Base-by-base conservation (phyloP, 164 flowering plant genomes). In the Aristolochia californica region DNA sequence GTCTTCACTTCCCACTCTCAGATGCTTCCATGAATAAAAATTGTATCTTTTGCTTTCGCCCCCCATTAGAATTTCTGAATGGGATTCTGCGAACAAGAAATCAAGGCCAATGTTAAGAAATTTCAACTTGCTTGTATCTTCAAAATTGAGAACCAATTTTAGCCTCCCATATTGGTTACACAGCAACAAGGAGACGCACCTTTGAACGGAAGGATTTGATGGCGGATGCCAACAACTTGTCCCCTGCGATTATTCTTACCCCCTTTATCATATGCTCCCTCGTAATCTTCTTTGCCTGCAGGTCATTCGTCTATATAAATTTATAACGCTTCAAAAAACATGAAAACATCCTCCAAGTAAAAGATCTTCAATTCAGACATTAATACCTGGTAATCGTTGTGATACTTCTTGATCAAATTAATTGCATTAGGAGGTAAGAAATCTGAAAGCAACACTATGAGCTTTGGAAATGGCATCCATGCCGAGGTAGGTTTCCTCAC, bases 241-340 rank as follows among this genome's bases (percentile, higher is more conserved):
- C 95, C 52, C 97, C 97, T 21, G 83, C 83, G 40, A 87, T 53
- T 47, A 64, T 67, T 47, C 95, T 79, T 61, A 85, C 70, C 57
- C 50, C 72, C 57, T 52, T 72, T 48, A 90, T 72, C 64, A 90
- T 61, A 58, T 77, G 75, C 17, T 59, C 70, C 62, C 95, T 58
- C 5, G 83, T 43, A 3, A 89, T 74, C 60, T 67, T 87, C 62
- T 62, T 74, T 21, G 65, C 83, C 91, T 84, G 78, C 2, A 62
- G 16, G 9, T 40, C 8, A 62, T 47, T 34, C 17, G 4, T 40
- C 15, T 22, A 20, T 12, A 15, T 0, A 20, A 24, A 16, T 12
- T 57, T 61, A 45, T 27, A 23, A 26, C 53, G 24, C 4, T 51
- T 58, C 23, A 23, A 25, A 25, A 34, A 8, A 45, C 18, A 43